phyloP scores from a whole-genome alignment of 768 basidiomycete species.

The Hygrophorus pudorinus region DNA sequence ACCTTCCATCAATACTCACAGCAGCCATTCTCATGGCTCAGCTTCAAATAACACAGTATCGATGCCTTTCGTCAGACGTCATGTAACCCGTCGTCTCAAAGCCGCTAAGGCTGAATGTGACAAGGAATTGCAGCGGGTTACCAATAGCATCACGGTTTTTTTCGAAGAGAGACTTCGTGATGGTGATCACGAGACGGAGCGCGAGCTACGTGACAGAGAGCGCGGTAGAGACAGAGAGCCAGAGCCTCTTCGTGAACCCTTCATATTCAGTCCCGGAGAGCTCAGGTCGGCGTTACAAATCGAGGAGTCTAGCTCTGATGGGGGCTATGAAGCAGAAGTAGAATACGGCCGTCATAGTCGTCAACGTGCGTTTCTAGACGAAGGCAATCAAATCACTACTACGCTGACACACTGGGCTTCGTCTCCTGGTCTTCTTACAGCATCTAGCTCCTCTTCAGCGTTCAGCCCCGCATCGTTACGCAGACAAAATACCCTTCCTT shows the following conservation, averaged over 20 bases:
- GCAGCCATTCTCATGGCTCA: slow-evolving; percentile 30
- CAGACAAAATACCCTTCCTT: slow-evolving; percentile 53
- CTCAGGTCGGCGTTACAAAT: slow-evolving; percentile 45
- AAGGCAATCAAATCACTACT: slow-evolving; percentile 24
- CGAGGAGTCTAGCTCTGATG: slow-evolving; percentile 72
- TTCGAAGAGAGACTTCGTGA: slow-evolving; percentile 87
- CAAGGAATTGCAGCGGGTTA: slow-evolving; percentile 89
- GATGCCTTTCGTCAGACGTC: slow-evolving; percentile 87
- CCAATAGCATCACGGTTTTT: slow-evolving; percentile 87
- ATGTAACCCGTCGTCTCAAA: slow-evolving; percentile 87
- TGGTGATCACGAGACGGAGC: slow-evolving; percentile 61
- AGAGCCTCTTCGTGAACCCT: slow-evolving; percentile 52
- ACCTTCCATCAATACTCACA: slow-evolving; percentile 29
- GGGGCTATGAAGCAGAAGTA: slow-evolving; percentile 73
- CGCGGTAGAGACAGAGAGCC: slow-evolving; percentile 31
- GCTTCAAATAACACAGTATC: slow-evolving; percentile 64
- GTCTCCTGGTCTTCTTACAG: slow-evolving; percentile 48
- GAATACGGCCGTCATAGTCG: slow-evolving; percentile 58
- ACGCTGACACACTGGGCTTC: slow-evolving; percentile 46
- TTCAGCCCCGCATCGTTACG: slow-evolving; percentile 63
- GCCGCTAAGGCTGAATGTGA: slow-evolving; percentile 95
- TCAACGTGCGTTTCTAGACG: slow-evolving; percentile 62
- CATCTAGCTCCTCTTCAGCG: slow-evolving; percentile 42
- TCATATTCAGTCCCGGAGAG: slow-evolving; percentile 48
- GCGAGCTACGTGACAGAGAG: slow-evolving; percentile 47